Conservation (phyloP, 805 yeast species). For the Wickerhamomyces chaumierensis region DNA sequence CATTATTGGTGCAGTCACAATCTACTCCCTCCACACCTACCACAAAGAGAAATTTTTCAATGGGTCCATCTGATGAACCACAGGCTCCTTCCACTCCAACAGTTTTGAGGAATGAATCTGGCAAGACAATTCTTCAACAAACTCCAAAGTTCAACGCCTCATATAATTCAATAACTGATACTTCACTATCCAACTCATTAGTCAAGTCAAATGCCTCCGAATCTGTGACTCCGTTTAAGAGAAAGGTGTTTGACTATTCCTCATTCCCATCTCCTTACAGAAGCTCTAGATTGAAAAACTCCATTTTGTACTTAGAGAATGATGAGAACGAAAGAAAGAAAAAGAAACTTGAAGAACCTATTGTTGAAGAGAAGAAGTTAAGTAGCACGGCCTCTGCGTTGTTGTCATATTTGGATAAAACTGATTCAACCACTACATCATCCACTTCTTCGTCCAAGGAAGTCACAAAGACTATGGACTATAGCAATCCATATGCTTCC, state of each 20-base stretch:
- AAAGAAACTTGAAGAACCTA: constrained; percentile 1
- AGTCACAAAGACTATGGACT: constrained; percentile 10
- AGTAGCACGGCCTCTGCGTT: constrained; percentile 40
- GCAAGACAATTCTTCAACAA: constrained; percentile 2
- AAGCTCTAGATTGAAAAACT: constrained; percentile 19
- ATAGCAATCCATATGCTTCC: constrained; percentile 32
- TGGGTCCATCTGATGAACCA: background rate
- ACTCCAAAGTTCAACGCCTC: constrained; percentile 26
- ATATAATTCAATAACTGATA: constrained; percentile 13
- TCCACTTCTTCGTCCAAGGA: constrained; percentile 2
- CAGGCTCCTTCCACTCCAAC: background rate
- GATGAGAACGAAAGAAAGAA: constrained; percentile 2
- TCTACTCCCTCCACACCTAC: constrained; percentile 16
- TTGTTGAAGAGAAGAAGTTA: constrained; percentile 18
- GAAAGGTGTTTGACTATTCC: constrained; percentile 26
- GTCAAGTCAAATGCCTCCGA: constrained; percentile 10
- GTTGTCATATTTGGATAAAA: constrained; percentile 30
- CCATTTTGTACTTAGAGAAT: constrained; percentile 4
- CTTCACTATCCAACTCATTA: constrained; percentile 5
- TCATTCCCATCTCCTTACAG: constrained; percentile 28
- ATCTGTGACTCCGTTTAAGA: constrained; percentile 15
- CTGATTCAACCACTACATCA: constrained; percentile 8
- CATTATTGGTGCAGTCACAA: constrained; percentile 36
- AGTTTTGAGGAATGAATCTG: constrained; percentile 2
- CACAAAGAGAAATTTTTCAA: background rate